Evolutionary conservation across 2,329 filamentous ascomycete species (phyloP).

Genomic region (Calcarisporium arbuscula): DNA sequence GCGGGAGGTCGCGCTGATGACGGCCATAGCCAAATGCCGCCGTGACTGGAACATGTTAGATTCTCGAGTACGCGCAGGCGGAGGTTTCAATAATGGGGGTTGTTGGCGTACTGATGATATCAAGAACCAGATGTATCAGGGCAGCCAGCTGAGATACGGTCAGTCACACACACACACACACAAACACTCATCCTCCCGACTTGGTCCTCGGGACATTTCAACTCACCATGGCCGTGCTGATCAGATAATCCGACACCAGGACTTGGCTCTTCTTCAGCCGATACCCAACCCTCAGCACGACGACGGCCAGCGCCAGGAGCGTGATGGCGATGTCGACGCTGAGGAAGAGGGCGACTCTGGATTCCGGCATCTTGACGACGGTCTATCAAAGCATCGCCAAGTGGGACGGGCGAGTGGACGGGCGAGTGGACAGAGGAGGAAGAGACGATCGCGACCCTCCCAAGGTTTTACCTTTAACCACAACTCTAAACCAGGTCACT

Average conservation of each 20-base stretch:
- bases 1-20: slow-evolving; percentile 5
- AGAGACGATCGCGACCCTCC: neutral
- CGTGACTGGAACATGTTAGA: slow-evolving; percentile 3
- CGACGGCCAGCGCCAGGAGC: slow-evolving; percentile 4
- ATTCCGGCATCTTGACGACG: slow-evolving; percentile 5
- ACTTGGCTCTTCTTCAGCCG: slow-evolving; percentile 4
- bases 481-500: too few relatives aligned
- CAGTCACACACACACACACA: neutral
- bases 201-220: neutral
- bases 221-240: slow-evolving; percentile 6
- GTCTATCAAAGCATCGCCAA: slow-evolving; percentile 1
- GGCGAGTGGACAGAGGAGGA: neutral
- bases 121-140: slow-evolving; percentile 7
- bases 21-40: slow-evolving; percentile 8
- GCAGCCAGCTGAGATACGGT: slow-evolving; percentile 2
- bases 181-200: neutral
- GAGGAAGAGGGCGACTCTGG: slow-evolving; percentile 6
- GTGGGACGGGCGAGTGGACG: neutral
- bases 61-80: neutral
- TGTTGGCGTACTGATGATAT: slow-evolving; percentile 6
- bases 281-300: slow-evolving; percentile 5
- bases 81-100: neutral
- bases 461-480: too few relatives aligned
- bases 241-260: slow-evolving; percentile 2
- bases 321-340: slow-evolving; percentile 6